Evolutionary conservation across 805 yeast genomes (phyloP).

Genomic region (Saccharomycopsis javanensis): DNA sequence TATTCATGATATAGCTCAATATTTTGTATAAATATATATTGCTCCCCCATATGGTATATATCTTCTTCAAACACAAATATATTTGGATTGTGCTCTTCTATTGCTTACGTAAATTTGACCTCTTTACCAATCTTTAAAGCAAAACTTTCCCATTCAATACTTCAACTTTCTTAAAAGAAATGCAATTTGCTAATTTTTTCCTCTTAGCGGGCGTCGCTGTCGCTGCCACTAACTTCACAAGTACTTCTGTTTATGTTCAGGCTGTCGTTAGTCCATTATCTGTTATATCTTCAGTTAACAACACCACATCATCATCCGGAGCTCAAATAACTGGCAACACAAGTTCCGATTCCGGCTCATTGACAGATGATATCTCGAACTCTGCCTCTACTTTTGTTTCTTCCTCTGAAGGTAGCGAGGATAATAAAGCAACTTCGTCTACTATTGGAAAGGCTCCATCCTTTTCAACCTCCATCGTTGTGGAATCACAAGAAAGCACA

Average conservation of each 20-base stretch:
- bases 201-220: not conserved
- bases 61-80: too few relatives aligned
- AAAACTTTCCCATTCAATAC: not conserved
- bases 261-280: not conserved
- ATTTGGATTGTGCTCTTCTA: too few relatives aligned
- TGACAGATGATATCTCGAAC: not conserved
- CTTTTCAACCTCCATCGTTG: not conserved
- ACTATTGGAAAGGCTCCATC: not conserved
- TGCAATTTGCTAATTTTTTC: not conserved
- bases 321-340: not conserved
- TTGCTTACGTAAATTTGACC: too few relatives aligned
- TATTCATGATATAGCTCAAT: too few relatives aligned
- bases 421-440: not conserved
- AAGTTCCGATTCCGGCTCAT: not conserved
- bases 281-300: not conserved
- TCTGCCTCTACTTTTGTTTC: not conserved
- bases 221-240: not conserved
- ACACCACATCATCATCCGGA: not conserved
- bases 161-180: not conserved
- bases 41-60: too few relatives aligned
- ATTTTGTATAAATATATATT: too few relatives aligned
- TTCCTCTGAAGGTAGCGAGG: not conserved
- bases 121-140: not conserved
- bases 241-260: not conserved
- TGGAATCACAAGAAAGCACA: not conserved